Percentiles rank a stretch among this genome's conserved stretches.
These are phyloP conservation scores for Melocanna baccifera DNA, from an alignment of 176 grass and related monocot genomes.

Conservation along the genomic window DNA sequence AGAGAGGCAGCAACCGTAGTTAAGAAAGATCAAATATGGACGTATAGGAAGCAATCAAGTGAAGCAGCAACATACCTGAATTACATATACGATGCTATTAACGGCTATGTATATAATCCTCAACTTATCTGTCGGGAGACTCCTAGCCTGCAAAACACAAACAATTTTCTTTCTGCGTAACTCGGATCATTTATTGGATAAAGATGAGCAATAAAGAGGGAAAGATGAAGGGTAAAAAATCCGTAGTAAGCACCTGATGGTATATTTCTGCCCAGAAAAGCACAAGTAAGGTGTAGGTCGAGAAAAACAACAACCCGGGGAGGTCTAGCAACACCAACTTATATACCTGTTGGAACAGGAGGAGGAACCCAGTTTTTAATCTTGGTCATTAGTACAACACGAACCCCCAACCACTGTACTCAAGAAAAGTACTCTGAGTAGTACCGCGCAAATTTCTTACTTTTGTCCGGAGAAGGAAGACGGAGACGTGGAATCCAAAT, in stretches of 20 bases:
- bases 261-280: constrained; percentile 99
- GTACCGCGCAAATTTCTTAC: constrained; percentile 33
- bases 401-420: neutral
- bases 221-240: neutral
- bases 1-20: constrained; percentile 13
- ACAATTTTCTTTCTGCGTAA: neutral
- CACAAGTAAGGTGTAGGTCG: constrained; percentile 91
- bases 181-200: neutral
- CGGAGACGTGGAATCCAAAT: constrained; percentile 68
- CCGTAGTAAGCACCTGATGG: constrained; percentile 61
- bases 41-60: neutral
- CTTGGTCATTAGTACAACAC: neutral
- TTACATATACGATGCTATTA: constrained; percentile 64
- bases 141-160: constrained; percentile 67
- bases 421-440: neutral
- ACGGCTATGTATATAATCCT: constrained; percentile 66
- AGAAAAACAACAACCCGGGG: constrained; percentile 89
- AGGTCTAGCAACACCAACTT: constrained; percentile 71
- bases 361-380: neutral
- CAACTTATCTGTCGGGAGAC: constrained; percentile 73
- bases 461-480: constrained; percentile 65
- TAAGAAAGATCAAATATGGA: neutral
- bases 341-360: constrained; percentile 50
- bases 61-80: constrained; percentile 57
- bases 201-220: neutral